Evolutionary conservation across 805 yeast genomes (phyloP).

Genomic region (Jamesozyma rosinii): DNA sequence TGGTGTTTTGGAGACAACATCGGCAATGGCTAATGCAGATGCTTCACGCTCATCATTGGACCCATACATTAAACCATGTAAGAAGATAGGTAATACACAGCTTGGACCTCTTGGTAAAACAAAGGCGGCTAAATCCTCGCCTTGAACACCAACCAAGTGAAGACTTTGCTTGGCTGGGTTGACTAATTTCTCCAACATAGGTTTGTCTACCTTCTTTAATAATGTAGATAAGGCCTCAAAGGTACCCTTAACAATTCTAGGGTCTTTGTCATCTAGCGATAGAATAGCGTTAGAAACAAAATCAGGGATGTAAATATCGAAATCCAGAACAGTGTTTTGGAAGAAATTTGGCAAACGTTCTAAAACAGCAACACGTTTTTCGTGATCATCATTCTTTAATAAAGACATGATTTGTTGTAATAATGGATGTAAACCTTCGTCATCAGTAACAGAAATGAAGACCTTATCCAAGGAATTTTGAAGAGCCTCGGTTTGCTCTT

Average conservation of each 20-base stretch:
- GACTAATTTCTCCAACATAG: conserved; percentile 65
- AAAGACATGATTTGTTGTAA: conserved; percentile 70
- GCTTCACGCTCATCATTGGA: conserved; percentile 70
- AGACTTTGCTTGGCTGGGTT: conserved; percentile 74
- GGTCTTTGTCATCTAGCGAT: conserved; percentile 62
- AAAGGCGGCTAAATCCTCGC: conserved; percentile 66
- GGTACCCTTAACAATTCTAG: conserved; percentile 53
- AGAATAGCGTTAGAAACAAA: conserved; percentile 61
- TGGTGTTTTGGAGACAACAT: conserved; percentile 75
- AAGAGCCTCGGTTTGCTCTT: conserved; percentile 34
- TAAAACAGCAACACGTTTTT: conserved; percentile 53
- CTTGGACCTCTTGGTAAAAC: conserved; percentile 69
- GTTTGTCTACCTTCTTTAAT: conserved; percentile 65
- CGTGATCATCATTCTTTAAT: conserved; percentile 65
- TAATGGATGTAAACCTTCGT: conserved; percentile 74
- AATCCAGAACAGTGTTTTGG: conserved; percentile 53
- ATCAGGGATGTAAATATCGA: conserved; percentile 64
- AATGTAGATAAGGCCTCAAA: conserved; percentile 57
- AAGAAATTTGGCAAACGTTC: conserved; percentile 68
- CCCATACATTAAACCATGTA: conserved; percentile 95
- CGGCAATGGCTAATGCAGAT: conserved; percentile 85
- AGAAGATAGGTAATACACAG: conserved; percentile 80
- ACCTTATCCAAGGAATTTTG: conserved; percentile 54
- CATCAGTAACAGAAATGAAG: conserved; percentile 63
- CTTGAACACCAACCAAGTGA: conserved; percentile 50